phyloP scores from a whole-genome alignment of 495 filamentous ascomycete species.

The Platismatia glauca region DNA sequence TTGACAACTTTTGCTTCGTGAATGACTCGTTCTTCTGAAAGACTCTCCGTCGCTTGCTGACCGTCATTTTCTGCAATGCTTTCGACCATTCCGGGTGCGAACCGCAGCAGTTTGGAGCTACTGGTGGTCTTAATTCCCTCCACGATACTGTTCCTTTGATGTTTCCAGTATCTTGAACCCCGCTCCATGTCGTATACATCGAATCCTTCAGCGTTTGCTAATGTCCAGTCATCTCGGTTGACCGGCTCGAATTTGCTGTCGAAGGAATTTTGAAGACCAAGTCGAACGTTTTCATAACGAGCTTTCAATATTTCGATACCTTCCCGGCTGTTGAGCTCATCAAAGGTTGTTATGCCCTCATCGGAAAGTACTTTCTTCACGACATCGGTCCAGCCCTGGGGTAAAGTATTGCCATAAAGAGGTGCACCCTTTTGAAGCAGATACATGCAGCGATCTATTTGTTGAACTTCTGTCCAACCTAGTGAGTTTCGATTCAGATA shows the following conservation, averaged over 20 bases:
- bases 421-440: conserved; percentile 14
- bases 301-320: conserved; percentile 1
- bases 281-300: conserved; percentile 15
- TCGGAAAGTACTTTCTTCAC: conserved; percentile 8
- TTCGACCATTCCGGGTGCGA: background rate
- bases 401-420: conserved; percentile 1
- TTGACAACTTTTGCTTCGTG: background rate
- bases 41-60: background rate
- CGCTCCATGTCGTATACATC: conserved; percentile 9
- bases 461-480: conserved; percentile 2
- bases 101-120: background rate
- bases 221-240: conserved; percentile 8
- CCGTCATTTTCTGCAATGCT: background rate
- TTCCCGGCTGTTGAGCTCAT: conserved; percentile 7
- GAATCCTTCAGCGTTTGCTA: conserved; percentile 5
- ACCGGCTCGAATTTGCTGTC: background rate
- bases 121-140: background rate
- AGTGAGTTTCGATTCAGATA: background rate
- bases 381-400: conserved; percentile 6
- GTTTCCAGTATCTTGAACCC: conserved; percentile 14
- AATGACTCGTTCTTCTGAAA: background rate
- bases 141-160: conserved; percentile 1
- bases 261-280: conserved; percentile 6
- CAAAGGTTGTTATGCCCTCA: conserved; percentile 5
- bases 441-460: conserved; percentile 11